Evolutionary conservation across 768 basidiomycete species (phyloP).

Genomic region (Leccinum imitatum): DNA sequence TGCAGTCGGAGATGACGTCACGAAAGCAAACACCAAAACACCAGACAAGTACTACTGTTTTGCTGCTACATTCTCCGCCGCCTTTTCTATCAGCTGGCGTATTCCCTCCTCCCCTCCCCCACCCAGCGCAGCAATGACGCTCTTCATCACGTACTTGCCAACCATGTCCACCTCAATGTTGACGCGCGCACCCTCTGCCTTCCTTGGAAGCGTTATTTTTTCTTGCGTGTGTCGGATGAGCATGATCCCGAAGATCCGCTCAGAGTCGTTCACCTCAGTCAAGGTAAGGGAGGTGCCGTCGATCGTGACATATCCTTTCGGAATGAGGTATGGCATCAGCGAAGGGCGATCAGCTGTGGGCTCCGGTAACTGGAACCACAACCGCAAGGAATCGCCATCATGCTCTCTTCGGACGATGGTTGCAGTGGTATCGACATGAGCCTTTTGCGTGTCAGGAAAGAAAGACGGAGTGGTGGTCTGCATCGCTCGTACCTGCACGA

Average conservation of each 20-base stretch:
- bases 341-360: slow-evolving; percentile 57
- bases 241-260: slow-evolving; percentile 82
- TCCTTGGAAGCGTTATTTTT: slow-evolving; percentile 78
- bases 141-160: slow-evolving; percentile 88
- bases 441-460: slow-evolving; percentile 45
- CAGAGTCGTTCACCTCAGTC: slow-evolving; percentile 67
- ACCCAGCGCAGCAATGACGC: slow-evolving; percentile 65
- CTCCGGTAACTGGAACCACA: slow-evolving; percentile 74
- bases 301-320: slow-evolving; percentile 92
- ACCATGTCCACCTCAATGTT: slow-evolving; percentile 97
- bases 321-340: slow-evolving; percentile 79
- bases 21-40: background rate
- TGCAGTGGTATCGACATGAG: slow-evolving; percentile 91
- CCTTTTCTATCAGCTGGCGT: slow-evolving; percentile 50
- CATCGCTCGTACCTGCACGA: slow-evolving; percentile 76
- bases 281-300: slow-evolving; percentile 94
- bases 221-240: slow-evolving; percentile 92
- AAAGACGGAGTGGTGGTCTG: background rate
- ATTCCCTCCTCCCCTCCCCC: slow-evolving; percentile 51
- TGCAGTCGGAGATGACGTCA: too few relatives aligned
- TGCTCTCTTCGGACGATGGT: slow-evolving; percentile 58
- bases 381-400: slow-evolving; percentile 88
- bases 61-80: slow-evolving; percentile 57
- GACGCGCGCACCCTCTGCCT: slow-evolving; percentile 74
- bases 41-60: background rate